Evolutionary conservation across 495 filamentous ascomycete species (phyloP), one percentile per base, ranked within the genome.

Genomic region (Tuber calosporum): DNA sequence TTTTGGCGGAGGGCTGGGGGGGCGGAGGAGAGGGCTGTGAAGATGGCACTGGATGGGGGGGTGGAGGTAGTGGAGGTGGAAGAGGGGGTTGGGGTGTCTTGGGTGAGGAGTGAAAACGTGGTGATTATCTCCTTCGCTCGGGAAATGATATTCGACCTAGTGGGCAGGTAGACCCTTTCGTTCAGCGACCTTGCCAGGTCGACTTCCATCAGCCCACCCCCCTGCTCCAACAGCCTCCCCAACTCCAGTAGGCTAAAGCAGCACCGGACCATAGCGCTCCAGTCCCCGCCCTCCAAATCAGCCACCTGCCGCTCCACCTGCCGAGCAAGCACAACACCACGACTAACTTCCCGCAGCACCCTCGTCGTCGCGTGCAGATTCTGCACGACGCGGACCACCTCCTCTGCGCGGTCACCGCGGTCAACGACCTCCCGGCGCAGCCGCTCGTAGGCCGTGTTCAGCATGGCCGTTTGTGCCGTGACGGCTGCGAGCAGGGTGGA

Each of bases 261-360:
- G 40, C 92, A 92, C 38, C 92, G 86, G 62, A 96, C 88, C 80
- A 97, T 85, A 6, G 90, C 91, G 39, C 90, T 86, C 74, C 92
- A 88, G 71, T 94, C 92, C 74, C 92, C 91, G 73, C 82, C 87
- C 68, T 83, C 87, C 78, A 86, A 81, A 74, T 92, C 91, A 0
- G 85, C 84, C 77, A 90, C 87, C 82, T 97, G 93, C 20, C 90
- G 86, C 80, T 98, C 93, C 34, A 99, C 86, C 84, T 97, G 94
- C 40, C 94, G 85, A 0, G 91, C 93, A 26, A 98, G 85, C 66
- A 89, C 87, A 38, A 98, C 84, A 74, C 89, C 91, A 67, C 95
- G 84, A 43, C 86, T 88, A 7, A 97, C 90, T 1, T 91, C 88
- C 66, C 95, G 84, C 26, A 90, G 90, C 37, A 97, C 83, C 68